Base-by-base conservation (phyloP, 2,329 filamentous ascomycete genomes). In the Taxawa tesnikishii region DNA sequence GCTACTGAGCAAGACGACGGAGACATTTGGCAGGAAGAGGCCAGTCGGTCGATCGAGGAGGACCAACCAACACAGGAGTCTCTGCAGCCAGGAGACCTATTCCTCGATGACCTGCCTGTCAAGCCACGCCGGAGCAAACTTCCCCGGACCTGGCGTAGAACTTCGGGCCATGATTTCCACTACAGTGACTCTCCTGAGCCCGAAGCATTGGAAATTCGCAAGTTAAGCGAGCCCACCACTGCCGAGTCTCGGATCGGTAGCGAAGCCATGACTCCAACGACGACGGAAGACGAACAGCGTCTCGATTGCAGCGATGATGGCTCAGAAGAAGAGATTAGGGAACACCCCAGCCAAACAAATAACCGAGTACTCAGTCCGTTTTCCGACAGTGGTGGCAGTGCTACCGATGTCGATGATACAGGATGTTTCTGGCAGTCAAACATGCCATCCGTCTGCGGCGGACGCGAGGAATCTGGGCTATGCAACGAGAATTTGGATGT, bases 21-120 rank as follows among this genome's bases (percentile, higher is more conserved):
- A 12, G 62, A 66, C 33, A 54, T 67, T 14, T 66, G 63, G 63
- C 53, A 61, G 44, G 61, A 63, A 35, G 61, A 65, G 40, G 62
- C 60, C 11, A 63, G 60, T 26, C 53, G 59, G 6, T 43, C 43
- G 4, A 35, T 42, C 2, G 44, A 49, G n/a, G 43, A 47, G 12
- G 26, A 34, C 18, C 28, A 38, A 14, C 32, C 28, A 15, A 15
- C 15, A 19, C 26, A 27, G 26, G 21, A 31, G 12, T 26, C 29
- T 11, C 26, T 28, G 5, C 29, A 19, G 29, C 14, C 38, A 16
- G 19, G 38, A 25, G 38, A 46, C 9, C 38, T 47, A 14, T 32
- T 38, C n/a, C 34, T 42, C 30, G 44, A 52, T 19, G 57, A 59
- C 26, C 34, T 57, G 10, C 40, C 46, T 28, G 41, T 39, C 3